Evolutionary conservation across 2,329 filamentous ascomycete genomes (phyloP).

Genomic region (Macrophomina pseudophaseolina): DNA sequence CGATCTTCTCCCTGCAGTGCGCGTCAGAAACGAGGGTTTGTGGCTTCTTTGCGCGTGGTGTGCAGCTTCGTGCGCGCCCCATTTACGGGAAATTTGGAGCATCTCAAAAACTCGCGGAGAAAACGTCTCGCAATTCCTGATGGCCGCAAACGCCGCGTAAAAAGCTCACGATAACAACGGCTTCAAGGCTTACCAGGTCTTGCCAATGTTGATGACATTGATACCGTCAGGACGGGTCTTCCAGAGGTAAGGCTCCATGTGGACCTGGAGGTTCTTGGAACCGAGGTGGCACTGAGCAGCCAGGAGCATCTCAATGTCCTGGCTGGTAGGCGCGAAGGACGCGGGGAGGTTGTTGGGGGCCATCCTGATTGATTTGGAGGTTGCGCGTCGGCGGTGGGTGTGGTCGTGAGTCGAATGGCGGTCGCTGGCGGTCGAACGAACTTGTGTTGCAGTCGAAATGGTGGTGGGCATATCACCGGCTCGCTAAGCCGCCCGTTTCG

Average conservation of each 20-base stretch:
- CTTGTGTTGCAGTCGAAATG: conserved; percentile 28
- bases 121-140: neutral
- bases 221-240: conserved; percentile 98
- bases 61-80: neutral
- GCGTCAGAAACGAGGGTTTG: conserved; percentile 23
- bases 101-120: neutral
- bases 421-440: conserved; percentile 30
- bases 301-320: conserved; percentile 99
- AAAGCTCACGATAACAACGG: neutral
- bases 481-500: conserved; percentile 32
- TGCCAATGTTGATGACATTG: conserved; percentile 99
- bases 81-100: neutral
- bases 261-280: conserved; percentile 98
- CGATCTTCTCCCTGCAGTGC: conserved; percentile 93
- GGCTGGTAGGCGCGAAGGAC: conserved; percentile 93
- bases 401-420: conserved; percentile 31
- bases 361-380: conserved; percentile 71
- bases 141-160: neutral
- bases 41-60: neutral
- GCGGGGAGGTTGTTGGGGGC: conserved; percentile 92
- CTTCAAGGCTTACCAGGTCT: conserved; percentile 82
- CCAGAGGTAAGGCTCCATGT: conserved; percentile 99
- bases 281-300: conserved; percentile 96
- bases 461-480: conserved; percentile 26
- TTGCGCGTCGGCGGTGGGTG: conserved; percentile 29